Percentiles rank a stretch among this genome's conserved stretches.
phyloP scores from a whole-genome alignment of 2,329 filamentous ascomycete species.

The Exophiala calicioides region DNA sequence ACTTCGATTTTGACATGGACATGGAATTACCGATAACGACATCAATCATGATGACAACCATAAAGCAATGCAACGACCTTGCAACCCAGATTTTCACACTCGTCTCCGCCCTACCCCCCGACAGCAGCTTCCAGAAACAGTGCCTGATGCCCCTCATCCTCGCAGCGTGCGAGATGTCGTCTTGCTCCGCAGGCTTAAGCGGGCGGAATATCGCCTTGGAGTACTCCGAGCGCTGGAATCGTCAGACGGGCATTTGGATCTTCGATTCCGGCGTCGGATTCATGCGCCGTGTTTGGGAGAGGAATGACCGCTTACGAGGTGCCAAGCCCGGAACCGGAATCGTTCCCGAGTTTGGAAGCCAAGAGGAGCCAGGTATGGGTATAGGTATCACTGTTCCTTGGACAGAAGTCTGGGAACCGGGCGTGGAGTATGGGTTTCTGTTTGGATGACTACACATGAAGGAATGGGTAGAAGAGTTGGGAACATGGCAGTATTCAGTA shows the following conservation, averaged over 20 bases:
- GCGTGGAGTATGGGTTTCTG: constrained; percentile 11
- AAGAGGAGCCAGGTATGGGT: not conserved
- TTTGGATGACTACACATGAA: constrained; percentile 12
- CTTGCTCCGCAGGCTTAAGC: constrained; percentile 1
- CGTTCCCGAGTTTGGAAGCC: too few relatives aligned
- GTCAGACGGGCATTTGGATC: constrained; percentile 26
- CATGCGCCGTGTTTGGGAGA: constrained; percentile 21
- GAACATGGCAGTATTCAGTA: too few relatives aligned
- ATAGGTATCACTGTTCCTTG: constrained; percentile 8
- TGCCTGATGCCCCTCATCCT: constrained; percentile 23
- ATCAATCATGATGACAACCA: not conserved
- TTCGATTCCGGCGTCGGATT: constrained; percentile 23
- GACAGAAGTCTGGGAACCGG: constrained; percentile 10
- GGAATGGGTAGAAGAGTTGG: too few relatives aligned
- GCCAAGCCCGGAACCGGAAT: too few relatives aligned
- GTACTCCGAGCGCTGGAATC: constrained; percentile 25
- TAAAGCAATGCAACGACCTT: constrained; percentile 1
- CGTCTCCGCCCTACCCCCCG: constrained; percentile 11
- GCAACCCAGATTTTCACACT: constrained; percentile 15
- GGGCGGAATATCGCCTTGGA: constrained; percentile 19
- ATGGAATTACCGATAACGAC: not conserved
- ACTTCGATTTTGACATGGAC: not conserved
- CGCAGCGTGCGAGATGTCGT: constrained; percentile 16
- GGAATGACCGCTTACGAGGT: constrained; percentile 7
- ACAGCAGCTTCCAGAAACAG: constrained; percentile 26